Percentiles rank a stretch among this genome's conserved stretches.
phyloP scores from a whole-genome alignment of 2,329 filamentous ascomycete species.

The Coleophoma cylindrospora region DNA sequence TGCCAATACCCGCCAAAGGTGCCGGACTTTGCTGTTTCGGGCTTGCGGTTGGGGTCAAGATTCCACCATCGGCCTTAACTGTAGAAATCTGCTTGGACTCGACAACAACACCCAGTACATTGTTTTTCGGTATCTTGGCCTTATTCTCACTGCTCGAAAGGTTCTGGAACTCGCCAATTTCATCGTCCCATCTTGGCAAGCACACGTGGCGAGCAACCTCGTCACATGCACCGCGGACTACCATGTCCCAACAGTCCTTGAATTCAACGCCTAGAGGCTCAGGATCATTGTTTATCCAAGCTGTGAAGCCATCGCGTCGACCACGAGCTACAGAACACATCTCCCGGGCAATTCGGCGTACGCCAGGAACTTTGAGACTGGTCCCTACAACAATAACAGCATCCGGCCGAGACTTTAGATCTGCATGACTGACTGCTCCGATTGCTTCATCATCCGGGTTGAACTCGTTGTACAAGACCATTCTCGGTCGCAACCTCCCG shows the following conservation, averaged over 20 bases:
- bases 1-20: slow-evolving; percentile 20
- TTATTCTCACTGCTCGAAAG: slow-evolving; percentile 37
- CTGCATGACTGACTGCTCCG: slow-evolving; percentile 80
- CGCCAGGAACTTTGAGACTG: slow-evolving; percentile 90
- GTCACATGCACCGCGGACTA: slow-evolving; percentile 84
- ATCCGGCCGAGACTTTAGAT: slow-evolving; percentile 81
- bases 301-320: slow-evolving; percentile 76
- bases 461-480: slow-evolving; percentile 95
- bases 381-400: slow-evolving; percentile 94
- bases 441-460: slow-evolving; percentile 97
- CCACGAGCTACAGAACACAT: slow-evolving; percentile 84
- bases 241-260: slow-evolving; percentile 88
- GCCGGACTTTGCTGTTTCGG: slow-evolving; percentile 38
- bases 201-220: slow-evolving; percentile 73
- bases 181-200: slow-evolving; percentile 55
- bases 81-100: slow-evolving; percentile 30
- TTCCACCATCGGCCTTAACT: slow-evolving; percentile 38
- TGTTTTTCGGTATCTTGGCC: slow-evolving; percentile 18
- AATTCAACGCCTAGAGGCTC: slow-evolving; percentile 80
- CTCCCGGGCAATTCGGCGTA: slow-evolving; percentile 83
- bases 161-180: slow-evolving; percentile 43
- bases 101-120: slow-evolving; percentile 38
- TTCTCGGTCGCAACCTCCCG: slow-evolving; percentile 81
- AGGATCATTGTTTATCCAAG: slow-evolving; percentile 91
- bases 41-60: slow-evolving; percentile 54